phyloP scores from a whole-genome alignment of 306 rosid genomes.

The Medicago ruthenica region DNA sequence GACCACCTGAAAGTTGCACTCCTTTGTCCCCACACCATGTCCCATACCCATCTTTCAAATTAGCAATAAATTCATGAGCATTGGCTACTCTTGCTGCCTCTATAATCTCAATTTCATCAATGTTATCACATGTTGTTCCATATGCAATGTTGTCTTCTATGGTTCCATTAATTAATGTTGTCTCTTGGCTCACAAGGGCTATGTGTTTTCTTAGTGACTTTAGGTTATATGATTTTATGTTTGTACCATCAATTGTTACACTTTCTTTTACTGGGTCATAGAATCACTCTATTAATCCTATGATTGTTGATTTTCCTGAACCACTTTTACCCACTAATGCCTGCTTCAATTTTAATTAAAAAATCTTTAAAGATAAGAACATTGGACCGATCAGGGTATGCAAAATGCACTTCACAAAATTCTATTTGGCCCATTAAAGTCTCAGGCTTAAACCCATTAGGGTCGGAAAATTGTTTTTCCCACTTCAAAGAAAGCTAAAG shows the following conservation, averaged over 20 bases:
- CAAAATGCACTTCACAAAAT: slow-evolving; percentile 47
- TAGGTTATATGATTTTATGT: slow-evolving; percentile 48
- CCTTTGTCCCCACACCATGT: slow-evolving; percentile 59
- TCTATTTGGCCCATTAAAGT: slow-evolving; percentile 43
- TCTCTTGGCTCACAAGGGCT: slow-evolving; percentile 72
- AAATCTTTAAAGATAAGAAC: slow-evolving; percentile 49
- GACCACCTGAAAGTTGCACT: slow-evolving; percentile 62
- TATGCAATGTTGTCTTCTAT: slow-evolving; percentile 61
- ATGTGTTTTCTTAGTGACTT: slow-evolving; percentile 54
- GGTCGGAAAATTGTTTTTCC: too few species aligned
- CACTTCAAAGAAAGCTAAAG: too few species aligned
- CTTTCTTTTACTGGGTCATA: slow-evolving; percentile 57
- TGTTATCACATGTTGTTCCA: slow-evolving; percentile 29
- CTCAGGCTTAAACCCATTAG: slow-evolving; percentile 31
- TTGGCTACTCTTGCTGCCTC: slow-evolving; percentile 57
- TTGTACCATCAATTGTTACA: slow-evolving; percentile 45
- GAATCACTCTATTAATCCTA: slow-evolving; percentile 59
- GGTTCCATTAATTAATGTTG: slow-evolving; percentile 57
- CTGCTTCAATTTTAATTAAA: slow-evolving; percentile 45
- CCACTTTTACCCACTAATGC: slow-evolving; percentile 68
- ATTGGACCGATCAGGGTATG: slow-evolving; percentile 56
- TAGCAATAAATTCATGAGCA: too few species aligned
- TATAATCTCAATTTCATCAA: slow-evolving; percentile 51
- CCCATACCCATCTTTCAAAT: slow-evolving; percentile 53
- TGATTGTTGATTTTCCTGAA: slow-evolving; percentile 57